Base-by-base conservation (phyloP, 2,329 filamentous ascomycete species). In the Diaporthe amygdali region DNA sequence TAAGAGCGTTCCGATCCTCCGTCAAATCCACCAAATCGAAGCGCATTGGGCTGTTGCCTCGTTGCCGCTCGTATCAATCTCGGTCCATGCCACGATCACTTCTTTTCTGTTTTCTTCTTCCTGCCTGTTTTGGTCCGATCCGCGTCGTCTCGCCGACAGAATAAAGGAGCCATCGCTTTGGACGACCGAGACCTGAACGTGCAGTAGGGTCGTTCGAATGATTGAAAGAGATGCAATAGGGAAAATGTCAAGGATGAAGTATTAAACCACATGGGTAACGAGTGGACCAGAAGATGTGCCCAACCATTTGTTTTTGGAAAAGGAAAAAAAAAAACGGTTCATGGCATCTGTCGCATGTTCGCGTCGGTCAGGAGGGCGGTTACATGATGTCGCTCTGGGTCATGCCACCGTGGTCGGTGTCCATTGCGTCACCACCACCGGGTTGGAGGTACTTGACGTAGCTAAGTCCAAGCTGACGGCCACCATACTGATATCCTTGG, bases 341-440 rank as follows among this genome's bases (percentile, higher is more conserved):
- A 30, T 27, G 27, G 49, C 39, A 41, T 37, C 32, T 69, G 37
- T 44, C 27, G 17, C 44, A 47, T 54, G 37, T 41, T 52, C 37
- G 37, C 34, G 22, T 47, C 55, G 37, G 39, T 52, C 27, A 25
- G 34, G 14, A 10, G 15, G 34, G 32, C 30, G 72, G 79, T 77
- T 74, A 98, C 95, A 98, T 97, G 84, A 98, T 98, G 86, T 98
- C 95, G 80, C 98, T 96, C 83, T 98, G 96, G n/a, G 95, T 97
- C 79, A 97, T 84, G 73, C 92, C 93, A 64, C 87, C 90, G 69
- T 89, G 88, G 74, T 94, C 91, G 41, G 92, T 94, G 76, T 98
- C 95, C 94, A 98, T 97, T 76, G 86, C 88, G 74, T 95, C 92
- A 74, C 84, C 84, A 54, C 84, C 84, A 63, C 87, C 87, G 49